Percentiles rank a stretch among this genome's conserved stretches.
These are phyloP conservation scores for Aspergillus spinulosporus DNA, from an alignment of 2,329 filamentous ascomycete genomes.

Conservation along the genomic window DNA sequence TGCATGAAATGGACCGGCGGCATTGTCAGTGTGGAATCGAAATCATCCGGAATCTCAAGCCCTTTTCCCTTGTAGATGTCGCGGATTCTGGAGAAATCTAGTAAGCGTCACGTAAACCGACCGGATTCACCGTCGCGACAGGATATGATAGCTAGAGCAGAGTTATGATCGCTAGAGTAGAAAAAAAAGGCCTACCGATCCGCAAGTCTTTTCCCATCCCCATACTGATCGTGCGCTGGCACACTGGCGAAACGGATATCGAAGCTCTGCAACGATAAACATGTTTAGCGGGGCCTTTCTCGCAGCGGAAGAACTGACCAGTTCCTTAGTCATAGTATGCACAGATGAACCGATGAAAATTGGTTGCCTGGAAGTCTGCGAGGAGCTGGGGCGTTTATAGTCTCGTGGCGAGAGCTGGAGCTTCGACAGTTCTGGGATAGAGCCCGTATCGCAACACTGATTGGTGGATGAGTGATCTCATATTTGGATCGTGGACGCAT, in stretches of 20 bases:
- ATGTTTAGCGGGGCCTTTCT: no score
- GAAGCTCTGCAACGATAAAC: conserved; percentile 1
- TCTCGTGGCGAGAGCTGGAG: no score
- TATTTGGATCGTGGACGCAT: no score
- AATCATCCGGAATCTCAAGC: conserved; percentile 22
- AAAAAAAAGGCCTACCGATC: background rate
- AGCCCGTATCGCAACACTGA: no score
- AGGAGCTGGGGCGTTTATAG: no score
- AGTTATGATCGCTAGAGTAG: background rate
- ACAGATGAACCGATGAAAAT: no score
- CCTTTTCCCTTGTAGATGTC: conserved; percentile 16
- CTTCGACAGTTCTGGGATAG: no score
- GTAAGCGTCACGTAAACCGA: background rate
- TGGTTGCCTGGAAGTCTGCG: no score
- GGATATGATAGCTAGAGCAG: background rate
- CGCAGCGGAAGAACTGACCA: no score
- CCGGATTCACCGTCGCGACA: background rate
- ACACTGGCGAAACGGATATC: conserved; percentile 12
- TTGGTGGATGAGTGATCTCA: no score
- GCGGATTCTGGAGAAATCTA: conserved; percentile 2
- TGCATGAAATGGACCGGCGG: conserved; percentile 25
- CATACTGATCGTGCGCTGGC: conserved; percentile 6
- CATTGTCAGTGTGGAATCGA: conserved; percentile 21
- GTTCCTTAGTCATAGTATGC: no score
- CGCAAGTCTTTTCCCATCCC: conserved; percentile 10